Evolutionary conservation across 345 rosid species (phyloP).

Genomic region (Brassica incana): DNA sequence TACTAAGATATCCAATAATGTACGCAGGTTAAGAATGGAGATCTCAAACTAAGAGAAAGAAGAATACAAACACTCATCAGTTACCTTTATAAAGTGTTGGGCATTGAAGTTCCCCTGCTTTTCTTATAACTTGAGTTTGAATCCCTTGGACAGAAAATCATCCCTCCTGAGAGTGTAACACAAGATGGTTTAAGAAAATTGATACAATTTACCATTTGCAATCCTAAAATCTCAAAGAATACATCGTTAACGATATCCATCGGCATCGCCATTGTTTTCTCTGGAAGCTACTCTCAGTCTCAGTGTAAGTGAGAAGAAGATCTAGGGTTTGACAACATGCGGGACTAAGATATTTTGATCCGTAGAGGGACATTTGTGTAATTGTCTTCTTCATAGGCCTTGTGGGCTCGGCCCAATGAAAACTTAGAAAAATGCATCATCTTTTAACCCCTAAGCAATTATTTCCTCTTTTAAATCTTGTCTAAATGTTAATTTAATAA

Average conservation of each 20-base stretch:
- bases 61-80: neutral
- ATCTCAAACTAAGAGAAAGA: neutral
- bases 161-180: neutral
- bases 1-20: neutral
- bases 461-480: neutral
- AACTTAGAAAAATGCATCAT: neutral
- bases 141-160: constrained; percentile 5
- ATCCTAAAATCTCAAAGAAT: neutral
- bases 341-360: too few species aligned
- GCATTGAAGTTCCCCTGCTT: neutral
- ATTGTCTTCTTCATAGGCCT: too few species aligned
- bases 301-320: neutral
- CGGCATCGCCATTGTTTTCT: neutral
- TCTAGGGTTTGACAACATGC: too few species aligned
- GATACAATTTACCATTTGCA: neutral
- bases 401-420: too few species aligned
- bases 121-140: neutral
- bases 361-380: too few species aligned
- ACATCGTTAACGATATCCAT: neutral
- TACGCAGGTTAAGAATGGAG: neutral
- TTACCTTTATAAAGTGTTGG: neutral
- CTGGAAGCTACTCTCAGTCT: neutral
- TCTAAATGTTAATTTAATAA: neutral
- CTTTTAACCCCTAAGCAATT: neutral
- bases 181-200: neutral